phyloP scores from a whole-genome alignment of 2,329 filamentous ascomycete genomes.

The Albifimbria verrucaria region DNA sequence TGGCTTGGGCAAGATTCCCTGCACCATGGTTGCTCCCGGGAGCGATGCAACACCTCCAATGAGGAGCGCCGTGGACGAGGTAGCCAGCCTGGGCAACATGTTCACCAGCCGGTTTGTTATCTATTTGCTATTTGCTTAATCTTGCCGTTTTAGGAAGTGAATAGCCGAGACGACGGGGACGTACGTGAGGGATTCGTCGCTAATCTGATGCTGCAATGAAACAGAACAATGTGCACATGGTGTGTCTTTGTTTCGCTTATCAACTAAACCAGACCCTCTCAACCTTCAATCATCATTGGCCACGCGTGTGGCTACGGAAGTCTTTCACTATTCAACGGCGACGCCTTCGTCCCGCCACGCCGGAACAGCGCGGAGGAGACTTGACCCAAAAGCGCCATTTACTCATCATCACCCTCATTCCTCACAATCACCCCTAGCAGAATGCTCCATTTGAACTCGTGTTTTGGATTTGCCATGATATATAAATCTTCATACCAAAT shows the following conservation, averaged over 20 bases:
- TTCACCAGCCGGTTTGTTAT: too few species aligned
- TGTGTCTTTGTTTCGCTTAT: not conserved
- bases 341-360: not conserved
- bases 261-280: slow-evolving; percentile 15
- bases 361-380: not conserved
- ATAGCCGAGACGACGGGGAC: too few species aligned
- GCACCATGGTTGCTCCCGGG: slow-evolving; percentile 15
- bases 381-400: too few species aligned
- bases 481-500: too few species aligned
- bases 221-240: not conserved
- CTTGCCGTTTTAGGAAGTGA: too few species aligned
- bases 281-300: slow-evolving; percentile 50
- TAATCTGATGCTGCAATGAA: too few species aligned
- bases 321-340: not conserved
- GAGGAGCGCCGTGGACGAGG: slow-evolving; percentile 15
- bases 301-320: not conserved
- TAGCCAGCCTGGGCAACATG: slow-evolving; percentile 6
- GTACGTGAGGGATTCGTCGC: too few species aligned
- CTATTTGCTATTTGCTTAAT: too few species aligned
- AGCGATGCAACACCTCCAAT: slow-evolving; percentile 17
- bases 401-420: too few species aligned
- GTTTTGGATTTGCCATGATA: too few species aligned
- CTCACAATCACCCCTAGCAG: too few species aligned
- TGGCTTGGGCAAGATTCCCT: slow-evolving; percentile 8
- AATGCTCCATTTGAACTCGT: too few species aligned